Evolutionary conservation across 2,329 filamentous ascomycete genomes (phyloP), one percentile per base, ranked within the genome.

Genomic region (Colletotrichum brevisporum): DNA sequence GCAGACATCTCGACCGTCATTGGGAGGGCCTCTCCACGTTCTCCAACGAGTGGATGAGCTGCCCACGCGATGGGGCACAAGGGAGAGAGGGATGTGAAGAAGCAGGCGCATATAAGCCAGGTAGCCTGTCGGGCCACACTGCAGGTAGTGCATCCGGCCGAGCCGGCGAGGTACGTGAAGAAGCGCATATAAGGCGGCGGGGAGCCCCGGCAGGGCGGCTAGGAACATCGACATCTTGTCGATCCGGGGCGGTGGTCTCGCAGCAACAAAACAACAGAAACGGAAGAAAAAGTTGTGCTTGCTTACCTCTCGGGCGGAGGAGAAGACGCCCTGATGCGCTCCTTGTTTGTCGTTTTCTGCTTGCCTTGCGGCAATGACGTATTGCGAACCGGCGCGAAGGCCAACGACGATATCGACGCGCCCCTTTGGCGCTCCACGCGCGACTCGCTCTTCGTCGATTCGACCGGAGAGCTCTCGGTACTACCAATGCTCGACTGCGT

Each of bases 301-400:
- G 71, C 83, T 80, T 79, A 88, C 86, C 84, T 85, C 66, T 77
- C 73, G 69, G 85, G 83, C 39, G 83, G 81, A 26, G 86, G 86
- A 27, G 86, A 88, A 45, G 81, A 83, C 26, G 77, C 82, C 63
- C 83, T 77, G 54, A 83, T 82, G 26, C 84, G 80, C 58, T 72
- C 76, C 41, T 80, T 81, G 58, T 80, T 78, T 53, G 84, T 83
- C 62, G 79, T 81, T 67, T 84, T 83, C 67, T 84, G 84, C 4
- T 75, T 71, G 27, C 85, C 85, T 69, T 87, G 85, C 4, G 85
- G 85, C 18, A 88, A 76, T 21, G 78, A 77, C 4, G 83, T 83
- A 70, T 86, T 81, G 1, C 75, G 76, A 31, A 80, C 81, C n/a
- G 78, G 75, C 4, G 80, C 82, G 72, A 87, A 87, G 9, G 80